Base-by-base conservation (phyloP, 2,329 filamentous ascomycete genomes). In the Erysiphe neolycopersici region DNA sequence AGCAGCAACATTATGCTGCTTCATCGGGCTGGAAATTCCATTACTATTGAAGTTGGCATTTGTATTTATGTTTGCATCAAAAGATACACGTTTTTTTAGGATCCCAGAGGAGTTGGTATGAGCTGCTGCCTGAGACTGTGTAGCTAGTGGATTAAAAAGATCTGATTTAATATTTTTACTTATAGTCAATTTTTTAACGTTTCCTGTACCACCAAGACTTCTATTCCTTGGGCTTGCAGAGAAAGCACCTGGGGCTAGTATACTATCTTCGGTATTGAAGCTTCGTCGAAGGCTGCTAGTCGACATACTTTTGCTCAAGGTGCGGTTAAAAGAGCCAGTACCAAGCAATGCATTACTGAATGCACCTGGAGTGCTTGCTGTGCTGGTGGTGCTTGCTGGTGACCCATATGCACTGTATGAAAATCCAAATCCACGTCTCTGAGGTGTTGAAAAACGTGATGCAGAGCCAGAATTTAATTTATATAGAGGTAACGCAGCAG, bases 361-460 rank as follows among this genome's bases (percentile, higher is more conserved):
- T 16, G 66, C 67, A 33, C 71, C 74, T 5, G 81, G 79, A 58
- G 76, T 82, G 38, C 71, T 65, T 33, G 65, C 68, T 55, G 76
- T 71, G 56, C 77, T 74, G 4, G 78, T 70, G 18, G 70, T 71
- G 51, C 73, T 81, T 45, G 66, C 73, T 5, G 87, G 84, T 1
- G 79, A 85, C 38, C 82, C 83, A 53, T 92, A 93, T 2, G 77
- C 84, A 49, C 84, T 92, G 61, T 94, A 94, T 1, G 79, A 84
- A 58, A 94, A 92, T 2, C 87, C 87, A 56, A 82, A 94, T 45
- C 78, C 82, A 46, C 79, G 72, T 61, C 83, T 87, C 52, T 84
- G 80, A 0, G 85, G 84, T 0, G 84, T 93, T 29, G 76, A 70
- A 45, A 85, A 76, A 41, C 84, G 78, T 18, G 79, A 78, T 9